phyloP scores from a whole-genome alignment of 2,329 filamentous ascomycete species.

The Clarireedia hainanense region DNA sequence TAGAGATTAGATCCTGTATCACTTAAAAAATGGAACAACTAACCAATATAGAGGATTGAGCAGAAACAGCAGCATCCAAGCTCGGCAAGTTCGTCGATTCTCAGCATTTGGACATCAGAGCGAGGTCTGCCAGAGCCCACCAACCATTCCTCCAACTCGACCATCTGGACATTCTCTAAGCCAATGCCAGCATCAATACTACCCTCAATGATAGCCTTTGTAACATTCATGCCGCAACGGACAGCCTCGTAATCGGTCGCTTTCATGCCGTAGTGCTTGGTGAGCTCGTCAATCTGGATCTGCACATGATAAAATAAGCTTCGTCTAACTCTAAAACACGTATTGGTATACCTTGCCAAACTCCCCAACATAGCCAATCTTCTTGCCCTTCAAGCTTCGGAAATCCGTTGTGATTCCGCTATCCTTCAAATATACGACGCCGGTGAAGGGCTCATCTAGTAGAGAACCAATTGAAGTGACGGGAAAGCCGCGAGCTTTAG shows the following conservation, averaged over 20 bases:
- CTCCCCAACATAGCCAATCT: conserved; percentile 72
- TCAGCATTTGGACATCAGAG: conserved; percentile 68
- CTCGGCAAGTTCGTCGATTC: conserved; percentile 73
- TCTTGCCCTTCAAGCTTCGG: conserved; percentile 65
- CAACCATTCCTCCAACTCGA: conserved; percentile 73
- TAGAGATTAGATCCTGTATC: no score
- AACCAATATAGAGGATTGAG: conserved; percentile 68
- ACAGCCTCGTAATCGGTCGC: conserved; percentile 67
- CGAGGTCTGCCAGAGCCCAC: conserved; percentile 51
- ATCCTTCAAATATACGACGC: conserved; percentile 67
- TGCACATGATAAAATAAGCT: conserved; percentile 24
- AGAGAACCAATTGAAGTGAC: conserved; percentile 66
- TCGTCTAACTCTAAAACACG: not conserved
- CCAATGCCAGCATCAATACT: conserved; percentile 69
- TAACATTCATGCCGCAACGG: conserved; percentile 75
- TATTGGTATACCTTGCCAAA: conserved; percentile 52
- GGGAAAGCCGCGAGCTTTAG: conserved; percentile 68
- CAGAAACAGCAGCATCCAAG: conserved; percentile 81
- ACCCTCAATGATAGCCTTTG: conserved; percentile 65
- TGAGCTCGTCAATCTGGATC: conserved; percentile 78
- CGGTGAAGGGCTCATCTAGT: conserved; percentile 73
- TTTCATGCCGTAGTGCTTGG: conserved; percentile 68
- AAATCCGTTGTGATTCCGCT: conserved; percentile 71
- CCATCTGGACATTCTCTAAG: conserved; percentile 77
- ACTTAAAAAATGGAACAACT: not conserved